Percentiles rank a stretch among this genome's conserved stretches.
phyloP scores from a whole-genome alignment of 306 rosid genomes.

The Gastrolobium villosum region DNA sequence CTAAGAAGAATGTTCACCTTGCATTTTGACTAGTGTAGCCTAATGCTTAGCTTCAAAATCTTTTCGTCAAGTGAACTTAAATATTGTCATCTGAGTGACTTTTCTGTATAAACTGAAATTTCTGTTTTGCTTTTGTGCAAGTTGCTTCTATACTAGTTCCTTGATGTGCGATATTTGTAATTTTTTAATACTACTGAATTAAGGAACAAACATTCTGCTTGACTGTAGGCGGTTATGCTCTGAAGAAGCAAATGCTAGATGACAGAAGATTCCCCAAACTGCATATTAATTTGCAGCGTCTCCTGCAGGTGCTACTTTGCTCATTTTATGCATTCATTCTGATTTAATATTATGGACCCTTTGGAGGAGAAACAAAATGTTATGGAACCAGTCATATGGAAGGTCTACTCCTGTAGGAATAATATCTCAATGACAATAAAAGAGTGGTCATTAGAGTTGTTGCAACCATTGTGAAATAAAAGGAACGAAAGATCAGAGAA shows the following conservation, averaged over 20 bases:
- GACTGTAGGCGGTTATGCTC: conserved; percentile 76
- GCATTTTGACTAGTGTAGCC: conserved; percentile 28
- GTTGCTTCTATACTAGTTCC: background rate
- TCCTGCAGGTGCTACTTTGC: conserved; percentile 77
- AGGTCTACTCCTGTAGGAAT: too few relatives aligned
- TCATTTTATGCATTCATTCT: conserved; percentile 36
- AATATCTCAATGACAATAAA: too few relatives aligned
- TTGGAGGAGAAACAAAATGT: background rate
- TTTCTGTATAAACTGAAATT: conserved; percentile 29
- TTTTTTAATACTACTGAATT: conserved; percentile 21
- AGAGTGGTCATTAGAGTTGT: too few relatives aligned
- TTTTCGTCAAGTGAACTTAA: conserved; percentile 8
- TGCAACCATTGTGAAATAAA: too few relatives aligned
- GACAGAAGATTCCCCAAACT: conserved; percentile 97
- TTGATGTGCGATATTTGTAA: background rate
- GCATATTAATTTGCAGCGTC: conserved; percentile 94
- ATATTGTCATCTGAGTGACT: conserved; percentile 13
- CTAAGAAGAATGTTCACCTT: background rate
- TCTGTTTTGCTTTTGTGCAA: conserved; percentile 36
- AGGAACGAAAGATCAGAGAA: too few relatives aligned
- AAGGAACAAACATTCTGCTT: conserved; percentile 40
- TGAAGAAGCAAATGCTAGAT: conserved; percentile 97
- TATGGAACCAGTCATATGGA: too few relatives aligned
- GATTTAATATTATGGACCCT: background rate
- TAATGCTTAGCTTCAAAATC: background rate